A percentile compares a stretch with the other conserved stretches of the same genome.
phyloP scores from a whole-genome alignment of 441 rosid genomes.

The Iberis amara region DNA sequence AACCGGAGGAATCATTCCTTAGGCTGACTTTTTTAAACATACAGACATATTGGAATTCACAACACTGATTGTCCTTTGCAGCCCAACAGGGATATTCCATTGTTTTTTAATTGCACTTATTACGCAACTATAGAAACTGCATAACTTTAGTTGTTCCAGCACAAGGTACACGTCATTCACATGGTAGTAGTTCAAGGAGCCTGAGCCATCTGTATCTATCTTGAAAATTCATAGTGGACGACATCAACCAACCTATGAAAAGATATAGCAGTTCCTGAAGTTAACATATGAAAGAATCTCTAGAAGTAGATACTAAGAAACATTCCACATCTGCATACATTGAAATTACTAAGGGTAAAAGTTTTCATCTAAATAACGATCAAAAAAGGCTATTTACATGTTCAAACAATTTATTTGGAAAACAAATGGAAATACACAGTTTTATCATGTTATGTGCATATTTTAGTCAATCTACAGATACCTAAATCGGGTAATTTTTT shows the following conservation, averaged over 20 bases:
- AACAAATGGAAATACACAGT: conserved; percentile 8
- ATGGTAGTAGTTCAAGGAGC: conserved; percentile 53
- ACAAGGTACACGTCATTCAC: conserved; percentile 51
- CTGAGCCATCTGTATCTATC: conserved; percentile 56
- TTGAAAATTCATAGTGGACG: conserved; percentile 43
- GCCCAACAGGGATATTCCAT: conserved; percentile 47
- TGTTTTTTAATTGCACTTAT: conserved; percentile 55
- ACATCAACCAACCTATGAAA: conserved; percentile 28
- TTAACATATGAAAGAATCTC: conserved; percentile 17
- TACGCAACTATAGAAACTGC: conserved; percentile 44
- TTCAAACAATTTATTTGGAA: conserved; percentile 13
- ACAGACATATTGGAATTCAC: conserved; percentile 35
- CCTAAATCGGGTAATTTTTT: conserved; percentile 4
- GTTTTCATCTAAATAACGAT: conserved; percentile 1
- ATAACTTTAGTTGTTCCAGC: conserved; percentile 58
- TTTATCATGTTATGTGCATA: conserved; percentile 10
- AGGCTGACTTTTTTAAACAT: conserved; percentile 27
- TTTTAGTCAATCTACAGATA: not conserved
- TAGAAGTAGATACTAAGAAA: conserved; percentile 7
- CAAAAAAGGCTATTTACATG: conserved; percentile 16
- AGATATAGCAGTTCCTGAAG: conserved; percentile 16
- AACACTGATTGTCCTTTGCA: conserved; percentile 34
- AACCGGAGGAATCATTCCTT: conserved; percentile 32
- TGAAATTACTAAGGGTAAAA: conserved; percentile 7
- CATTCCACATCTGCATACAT: conserved; percentile 9